Base-by-base conservation (phyloP, 805 yeast species). In the Suhomyces xylopsoci region DNA sequence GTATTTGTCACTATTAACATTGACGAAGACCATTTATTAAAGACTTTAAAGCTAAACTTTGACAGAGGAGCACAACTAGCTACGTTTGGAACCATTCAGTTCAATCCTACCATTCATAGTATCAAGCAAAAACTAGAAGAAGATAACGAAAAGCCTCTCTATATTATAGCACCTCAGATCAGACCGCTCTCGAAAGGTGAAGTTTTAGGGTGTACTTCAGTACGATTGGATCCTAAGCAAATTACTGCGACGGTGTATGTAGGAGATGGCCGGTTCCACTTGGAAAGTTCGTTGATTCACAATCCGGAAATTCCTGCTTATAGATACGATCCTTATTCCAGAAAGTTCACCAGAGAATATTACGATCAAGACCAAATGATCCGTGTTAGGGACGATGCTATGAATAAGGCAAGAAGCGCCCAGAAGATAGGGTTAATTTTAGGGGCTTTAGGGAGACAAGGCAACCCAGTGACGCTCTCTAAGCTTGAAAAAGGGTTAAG, bases 391-490 rank as follows among this genome's bases (percentile, higher is more conserved):
- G 73, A 82, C 28, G 85, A 81, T 43, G 98, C 98, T 1, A 80
- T 94, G 6, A 67, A 67, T 2, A 76, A 78, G 0, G 96, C 97
- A 0, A 62, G 65, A 25, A 56, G 59, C 2, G 86, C 90, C 0
- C 76, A 80, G 51, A 86, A 83, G 34, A 80, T 94, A 25, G 99
- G 97, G 0, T 73, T 94, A 17, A 87, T 94, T 17, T 71, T 94
- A 20, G 99, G 99, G 12, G 96, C 97, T 0, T 75, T 94, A 51
- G 99, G 99, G 1, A 81, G 99, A 62, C 99, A 94, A 73, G 99
- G 99, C 6, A 91, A 85, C 61, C 81, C 92, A 2, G 75, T 79
- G 20, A 93, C 98, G 0, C 78, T 91, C 41, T 80, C 80, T 20
- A 81, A 82, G 58, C 65, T 94, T 43, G 91, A 90, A 65, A 60